Conservation (phyloP, 805 yeast species). For the Starmerella powellii region DNA sequence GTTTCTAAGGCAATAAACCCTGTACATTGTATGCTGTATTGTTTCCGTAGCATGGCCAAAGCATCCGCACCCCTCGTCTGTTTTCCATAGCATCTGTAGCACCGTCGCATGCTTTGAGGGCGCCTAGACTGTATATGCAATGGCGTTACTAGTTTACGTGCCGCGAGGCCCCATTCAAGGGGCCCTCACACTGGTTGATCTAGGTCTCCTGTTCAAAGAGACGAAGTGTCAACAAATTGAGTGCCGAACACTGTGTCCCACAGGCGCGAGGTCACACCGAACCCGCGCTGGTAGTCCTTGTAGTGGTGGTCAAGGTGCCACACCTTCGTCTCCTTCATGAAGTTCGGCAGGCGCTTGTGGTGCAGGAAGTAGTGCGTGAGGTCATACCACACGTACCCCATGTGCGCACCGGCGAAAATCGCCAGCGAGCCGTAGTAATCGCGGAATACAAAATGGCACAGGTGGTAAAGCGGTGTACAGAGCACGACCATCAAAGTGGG, state of each 20-base stretch:
- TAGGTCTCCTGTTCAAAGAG: neutral
- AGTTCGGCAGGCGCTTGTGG: conserved; percentile 70
- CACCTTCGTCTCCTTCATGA: conserved; percentile 66
- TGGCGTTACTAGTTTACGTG: too few relatives aligned
- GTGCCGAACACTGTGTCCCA: conserved; percentile 93
- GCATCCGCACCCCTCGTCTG: too few relatives aligned
- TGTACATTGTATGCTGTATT: too few relatives aligned
- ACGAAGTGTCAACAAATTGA: conserved; percentile 34
- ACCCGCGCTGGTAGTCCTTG: conserved; percentile 91
- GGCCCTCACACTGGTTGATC: too few relatives aligned
- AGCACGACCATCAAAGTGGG: conserved; percentile 69
- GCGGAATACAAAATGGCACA: conserved; percentile 56
- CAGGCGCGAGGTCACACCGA: conserved; percentile 86
- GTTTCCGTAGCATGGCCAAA: too few relatives aligned
- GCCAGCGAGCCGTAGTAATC: conserved; percentile 80
- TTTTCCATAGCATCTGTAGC: too few relatives aligned
- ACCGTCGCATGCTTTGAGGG: too few relatives aligned
- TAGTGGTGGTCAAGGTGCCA: conserved; percentile 96
- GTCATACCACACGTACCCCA: conserved; percentile 89
- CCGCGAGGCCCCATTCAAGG: too few relatives aligned
- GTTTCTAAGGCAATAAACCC: too few relatives aligned
- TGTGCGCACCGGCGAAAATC: conserved; percentile 89
- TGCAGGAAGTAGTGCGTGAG: conserved; percentile 89
- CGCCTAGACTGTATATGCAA: too few relatives aligned
- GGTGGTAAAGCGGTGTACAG: conserved; percentile 66